A percentile compares a stretch with the other conserved stretches of the same genome.
phyloP scores from a whole-genome alignment of 2,329 filamentous ascomycete genomes.

The Hypoxylon sp. region DNA sequence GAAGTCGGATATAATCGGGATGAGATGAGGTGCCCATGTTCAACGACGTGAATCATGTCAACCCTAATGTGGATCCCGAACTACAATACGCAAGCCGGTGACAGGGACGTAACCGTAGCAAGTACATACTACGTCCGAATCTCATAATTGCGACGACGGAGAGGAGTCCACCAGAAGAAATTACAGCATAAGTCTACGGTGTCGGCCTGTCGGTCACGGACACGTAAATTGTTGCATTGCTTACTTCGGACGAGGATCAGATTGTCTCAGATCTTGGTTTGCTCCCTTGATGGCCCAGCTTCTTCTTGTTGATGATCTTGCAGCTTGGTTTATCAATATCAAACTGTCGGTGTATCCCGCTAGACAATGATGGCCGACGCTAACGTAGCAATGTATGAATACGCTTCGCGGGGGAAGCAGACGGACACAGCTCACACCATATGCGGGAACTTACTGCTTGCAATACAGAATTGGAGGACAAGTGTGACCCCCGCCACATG shows the following conservation, averaged over 20 bases:
- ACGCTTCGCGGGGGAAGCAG: slow-evolving; percentile 42
- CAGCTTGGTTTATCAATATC: slow-evolving; percentile 35
- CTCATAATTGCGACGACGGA: slow-evolving; percentile 21
- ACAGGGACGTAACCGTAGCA: slow-evolving; percentile 28
- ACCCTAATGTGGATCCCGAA: slow-evolving; percentile 33
- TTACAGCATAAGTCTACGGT: slow-evolving; percentile 14
- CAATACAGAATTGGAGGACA: slow-evolving; percentile 32
- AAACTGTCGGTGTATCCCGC: slow-evolving; percentile 43
- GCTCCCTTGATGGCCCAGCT: slow-evolving; percentile 34
- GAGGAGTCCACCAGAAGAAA: slow-evolving; percentile 10
- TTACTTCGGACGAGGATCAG: slow-evolving; percentile 32
- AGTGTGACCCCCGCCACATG: slow-evolving; percentile 42
- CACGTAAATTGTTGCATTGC: slow-evolving; percentile 31
- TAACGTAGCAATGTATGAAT: slow-evolving; percentile 35
- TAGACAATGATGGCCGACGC: slow-evolving; percentile 22
- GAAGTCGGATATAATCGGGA: slow-evolving; percentile 34
- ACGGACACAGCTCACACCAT: slow-evolving; percentile 35
- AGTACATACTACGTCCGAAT: slow-evolving; percentile 15
- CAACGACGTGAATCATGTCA: slow-evolving; percentile 22
- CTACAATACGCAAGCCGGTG: slow-evolving; percentile 15
- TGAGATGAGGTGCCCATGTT: slow-evolving; percentile 16
- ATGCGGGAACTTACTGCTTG: slow-evolving; percentile 43
- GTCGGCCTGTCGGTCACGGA: slow-evolving; percentile 31
- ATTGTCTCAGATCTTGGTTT: slow-evolving; percentile 45
- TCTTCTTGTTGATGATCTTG: slow-evolving; percentile 41